phyloP scores from a whole-genome alignment of 495 filamentous ascomycete genomes.

The Penicillium simplicissimum region DNA sequence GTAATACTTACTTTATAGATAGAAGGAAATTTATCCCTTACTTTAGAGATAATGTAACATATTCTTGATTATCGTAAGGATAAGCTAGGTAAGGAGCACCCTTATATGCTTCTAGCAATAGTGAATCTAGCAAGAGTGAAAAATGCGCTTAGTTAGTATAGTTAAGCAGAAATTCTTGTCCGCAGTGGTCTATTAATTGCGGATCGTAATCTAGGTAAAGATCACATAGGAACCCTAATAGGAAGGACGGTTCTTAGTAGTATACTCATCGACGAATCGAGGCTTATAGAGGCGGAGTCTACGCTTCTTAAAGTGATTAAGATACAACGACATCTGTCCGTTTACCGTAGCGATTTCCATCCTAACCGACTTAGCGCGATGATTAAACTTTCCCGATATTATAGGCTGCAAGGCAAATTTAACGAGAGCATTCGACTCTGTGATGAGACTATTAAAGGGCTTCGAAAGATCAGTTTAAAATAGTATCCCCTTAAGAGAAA shows the following conservation, averaged over 20 bases:
- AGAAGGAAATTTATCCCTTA: neutral
- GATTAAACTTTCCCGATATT: conserved; percentile 13
- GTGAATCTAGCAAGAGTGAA: conserved; percentile 31
- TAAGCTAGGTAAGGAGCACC: conserved; percentile 40
- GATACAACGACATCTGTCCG: conserved; percentile 3
- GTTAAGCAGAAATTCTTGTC: conserved; percentile 34
- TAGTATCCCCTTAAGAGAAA: conserved; percentile 15
- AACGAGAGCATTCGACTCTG: conserved; percentile 11
- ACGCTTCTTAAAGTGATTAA: conserved; percentile 24
- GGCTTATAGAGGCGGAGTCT: conserved; percentile 30
- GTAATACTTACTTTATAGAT: conserved; percentile 14
- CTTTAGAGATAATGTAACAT: neutral
- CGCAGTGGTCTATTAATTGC: conserved; percentile 24
- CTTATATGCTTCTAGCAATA: conserved; percentile 33
- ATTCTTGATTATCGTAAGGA: conserved; percentile 24
- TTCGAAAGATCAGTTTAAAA: conserved; percentile 9
- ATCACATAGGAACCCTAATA: conserved; percentile 35
- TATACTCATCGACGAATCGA: conserved; percentile 13
- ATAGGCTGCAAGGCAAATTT: conserved; percentile 7
- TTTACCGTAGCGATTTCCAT: conserved; percentile 7
- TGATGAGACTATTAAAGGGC: conserved; percentile 12
- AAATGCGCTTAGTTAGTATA: conserved; percentile 19
- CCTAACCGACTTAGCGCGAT: conserved; percentile 12
- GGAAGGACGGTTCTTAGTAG: conserved; percentile 24
- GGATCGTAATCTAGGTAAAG: conserved; percentile 35